Conservation (phyloP, 169 alveolate genomes). For the Eimeria nieschulzi region DNA sequence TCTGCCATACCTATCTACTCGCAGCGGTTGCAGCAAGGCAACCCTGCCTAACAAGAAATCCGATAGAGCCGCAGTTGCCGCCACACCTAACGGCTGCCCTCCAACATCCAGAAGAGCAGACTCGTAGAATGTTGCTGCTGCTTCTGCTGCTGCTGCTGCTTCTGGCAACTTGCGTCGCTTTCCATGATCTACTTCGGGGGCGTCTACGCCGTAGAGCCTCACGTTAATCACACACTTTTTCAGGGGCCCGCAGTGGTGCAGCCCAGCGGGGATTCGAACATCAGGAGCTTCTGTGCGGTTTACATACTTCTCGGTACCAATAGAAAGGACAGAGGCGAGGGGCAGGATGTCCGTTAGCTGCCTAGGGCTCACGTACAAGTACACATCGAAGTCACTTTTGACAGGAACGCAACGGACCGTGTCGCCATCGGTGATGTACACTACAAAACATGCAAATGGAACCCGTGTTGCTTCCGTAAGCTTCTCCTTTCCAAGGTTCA, state of each 20-base stretch:
- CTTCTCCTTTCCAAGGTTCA: too few species aligned
- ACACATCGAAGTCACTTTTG: not conserved
- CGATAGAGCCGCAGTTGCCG: slow-evolving; percentile 20
- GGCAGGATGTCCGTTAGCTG: not conserved
- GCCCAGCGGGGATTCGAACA: not conserved
- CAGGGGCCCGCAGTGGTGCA: not conserved
- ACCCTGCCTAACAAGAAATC: slow-evolving; percentile 15
- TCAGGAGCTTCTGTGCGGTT: not conserved
- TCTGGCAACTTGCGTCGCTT: too few species aligned
- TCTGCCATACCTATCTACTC: not conserved
- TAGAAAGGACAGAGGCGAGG: not conserved
- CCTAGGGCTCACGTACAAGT: not conserved
- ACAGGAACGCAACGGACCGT: slow-evolving; percentile 31
- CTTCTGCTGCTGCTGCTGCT: slow-evolving; percentile 9
- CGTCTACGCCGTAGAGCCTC: slow-evolving; percentile 33
- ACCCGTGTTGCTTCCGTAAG: too few species aligned
- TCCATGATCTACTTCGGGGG: not conserved
- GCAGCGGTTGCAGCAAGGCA: slow-evolving; percentile 26
- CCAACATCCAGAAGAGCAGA: slow-evolving; percentile 7
- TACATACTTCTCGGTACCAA: slow-evolving; percentile 8
- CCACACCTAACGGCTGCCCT: slow-evolving; percentile 37
- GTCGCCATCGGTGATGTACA: not conserved
- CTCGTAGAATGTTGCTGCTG: not conserved
- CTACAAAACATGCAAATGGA: slow-evolving; percentile 32
- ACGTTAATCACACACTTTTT: not conserved